Evolutionary conservation across 2,329 filamentous ascomycete genomes (phyloP).

Genomic region (Ceratocystis papillata): DNA sequence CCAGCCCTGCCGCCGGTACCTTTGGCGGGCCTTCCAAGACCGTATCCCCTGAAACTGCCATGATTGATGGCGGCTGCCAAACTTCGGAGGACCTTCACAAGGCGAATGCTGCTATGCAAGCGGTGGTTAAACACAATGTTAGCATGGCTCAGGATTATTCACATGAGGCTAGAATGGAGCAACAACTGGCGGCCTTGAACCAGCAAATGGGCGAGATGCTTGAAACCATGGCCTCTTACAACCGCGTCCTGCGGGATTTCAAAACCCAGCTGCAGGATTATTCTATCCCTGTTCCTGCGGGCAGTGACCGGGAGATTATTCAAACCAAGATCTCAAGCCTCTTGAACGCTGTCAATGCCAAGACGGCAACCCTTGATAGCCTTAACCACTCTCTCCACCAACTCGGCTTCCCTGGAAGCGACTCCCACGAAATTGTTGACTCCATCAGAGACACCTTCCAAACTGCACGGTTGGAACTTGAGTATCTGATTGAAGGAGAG

Average conservation of each 20-base stretch:
- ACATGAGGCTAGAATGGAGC: slow-evolving; percentile 32
- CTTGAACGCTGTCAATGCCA: slow-evolving; percentile 39
- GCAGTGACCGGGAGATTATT: slow-evolving; percentile 27
- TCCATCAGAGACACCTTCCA: slow-evolving; percentile 43
- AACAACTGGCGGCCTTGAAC: slow-evolving; percentile 40
- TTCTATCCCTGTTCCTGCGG: slow-evolving; percentile 17
- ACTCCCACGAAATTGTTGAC: slow-evolving; percentile 40
- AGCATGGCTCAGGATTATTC: slow-evolving; percentile 4
- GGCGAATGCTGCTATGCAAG: slow-evolving; percentile 17
- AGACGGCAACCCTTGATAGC: slow-evolving; percentile 38
- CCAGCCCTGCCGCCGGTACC: slow-evolving; percentile 36
- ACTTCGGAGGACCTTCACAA: slow-evolving; percentile 9
- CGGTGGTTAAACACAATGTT: neutral
- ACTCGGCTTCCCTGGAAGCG: slow-evolving; percentile 42
- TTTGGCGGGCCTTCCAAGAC: slow-evolving; percentile 7
- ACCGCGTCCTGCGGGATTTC: slow-evolving; percentile 26
- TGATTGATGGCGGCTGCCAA: slow-evolving; percentile 8
- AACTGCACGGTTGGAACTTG: slow-evolving; percentile 48
- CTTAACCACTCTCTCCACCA: slow-evolving; percentile 38
- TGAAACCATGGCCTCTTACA: slow-evolving; percentile 33
- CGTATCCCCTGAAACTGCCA: neutral
- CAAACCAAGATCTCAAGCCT: slow-evolving; percentile 37
- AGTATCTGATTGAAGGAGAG: slow-evolving; percentile 52
- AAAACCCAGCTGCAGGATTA: slow-evolving; percentile 31
- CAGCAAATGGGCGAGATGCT: slow-evolving; percentile 41